Evolutionary conservation across 371 early-diverging fungal genomes (phyloP), one percentile per base, ranked within the genome.

Genomic region (Enterospora canceri): DNA sequence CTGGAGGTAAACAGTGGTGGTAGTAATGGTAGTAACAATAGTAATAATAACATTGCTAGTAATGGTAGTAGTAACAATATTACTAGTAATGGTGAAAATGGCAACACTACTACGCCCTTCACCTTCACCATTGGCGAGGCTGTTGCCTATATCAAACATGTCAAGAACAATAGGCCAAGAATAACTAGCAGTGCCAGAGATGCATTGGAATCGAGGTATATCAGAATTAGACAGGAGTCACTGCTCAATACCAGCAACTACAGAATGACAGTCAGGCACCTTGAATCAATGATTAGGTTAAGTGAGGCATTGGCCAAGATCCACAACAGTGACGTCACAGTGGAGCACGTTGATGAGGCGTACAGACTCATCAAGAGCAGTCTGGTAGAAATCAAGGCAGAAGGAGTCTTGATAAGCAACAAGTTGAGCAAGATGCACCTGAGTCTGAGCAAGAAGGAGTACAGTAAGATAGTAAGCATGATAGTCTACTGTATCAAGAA

Each of bases 371-470:
- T 97, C 54, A 86, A 87, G 34, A 87, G 88, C 30, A 91, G 91
- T 0, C 91, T 96, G 60, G 85, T 94, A 61, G 87, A 88, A 24
- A 86, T 97, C 18, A 85, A 86, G 71, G 93, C 90, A 32, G 88
- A 88, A 70, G 82, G 92, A 32, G 85, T 82, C 73, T 21, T 77
- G 18, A 46, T 50, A 12, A 62, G 62, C 72, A 59, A 40, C 70
- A 74, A 80, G 4, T 74, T 74, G 54, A 70, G 75, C 4, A 79
- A 79, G 30, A 70, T 71, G 47, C 81, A 83, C 19, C 63, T 51
- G 24, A 58, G 26, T 23, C 61, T 76, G 19, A 68, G 55, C 29
- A 70, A 34, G 49, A 76, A 73, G 15, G 79, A 77, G 31, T 70
- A 71, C 46, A 23, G 65, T 5, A 72, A 64, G 61, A 66, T 77